These are phyloP conservation scores for Hippophae rhamnoides DNA, from an alignment of 306 rosid genomes.

Conservation along the genomic window DNA sequence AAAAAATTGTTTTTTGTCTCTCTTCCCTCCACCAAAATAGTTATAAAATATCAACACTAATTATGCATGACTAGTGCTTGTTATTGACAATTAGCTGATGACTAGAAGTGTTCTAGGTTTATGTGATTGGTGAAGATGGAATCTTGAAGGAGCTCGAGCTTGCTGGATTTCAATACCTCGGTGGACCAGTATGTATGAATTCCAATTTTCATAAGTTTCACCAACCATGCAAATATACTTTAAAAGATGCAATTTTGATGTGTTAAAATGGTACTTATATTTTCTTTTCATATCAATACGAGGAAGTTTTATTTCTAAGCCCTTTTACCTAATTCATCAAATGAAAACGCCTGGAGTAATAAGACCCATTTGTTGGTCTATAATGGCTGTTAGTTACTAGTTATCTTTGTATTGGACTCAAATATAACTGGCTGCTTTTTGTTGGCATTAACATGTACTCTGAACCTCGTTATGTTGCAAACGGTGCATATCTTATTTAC, in stretches of 20 bases:
- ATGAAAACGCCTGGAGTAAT: background rate
- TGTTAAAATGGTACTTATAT: background rate
- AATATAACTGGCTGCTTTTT: background rate
- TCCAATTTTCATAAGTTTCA: conserved; percentile 2
- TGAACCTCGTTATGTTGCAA: background rate
- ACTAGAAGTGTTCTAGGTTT: conserved; percentile 47
- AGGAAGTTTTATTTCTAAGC: background rate
- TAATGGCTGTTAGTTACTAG: background rate
- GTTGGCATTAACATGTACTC: background rate
- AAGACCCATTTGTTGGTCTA: background rate
- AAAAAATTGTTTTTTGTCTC: too few species aligned
- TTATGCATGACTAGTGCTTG: background rate
- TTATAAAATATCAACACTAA: too few species aligned
- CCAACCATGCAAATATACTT: conserved; percentile 6
- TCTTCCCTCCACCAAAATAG: too few species aligned
- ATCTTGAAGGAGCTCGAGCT: conserved; percentile 97
- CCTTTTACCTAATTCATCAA: background rate
- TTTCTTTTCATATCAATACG: background rate
- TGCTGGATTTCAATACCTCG: conserved; percentile 89
- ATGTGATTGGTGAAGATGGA: conserved; percentile 97
- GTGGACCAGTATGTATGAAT: conserved; percentile 74
- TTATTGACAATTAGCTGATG: conserved; percentile 24
- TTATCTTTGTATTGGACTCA: background rate
- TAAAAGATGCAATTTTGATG: background rate
- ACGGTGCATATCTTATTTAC: background rate